These are phyloP conservation scores for Dinochytrium kinnereticum DNA, from an alignment of 371 early-diverging fungal species.

Conservation along the genomic window DNA sequence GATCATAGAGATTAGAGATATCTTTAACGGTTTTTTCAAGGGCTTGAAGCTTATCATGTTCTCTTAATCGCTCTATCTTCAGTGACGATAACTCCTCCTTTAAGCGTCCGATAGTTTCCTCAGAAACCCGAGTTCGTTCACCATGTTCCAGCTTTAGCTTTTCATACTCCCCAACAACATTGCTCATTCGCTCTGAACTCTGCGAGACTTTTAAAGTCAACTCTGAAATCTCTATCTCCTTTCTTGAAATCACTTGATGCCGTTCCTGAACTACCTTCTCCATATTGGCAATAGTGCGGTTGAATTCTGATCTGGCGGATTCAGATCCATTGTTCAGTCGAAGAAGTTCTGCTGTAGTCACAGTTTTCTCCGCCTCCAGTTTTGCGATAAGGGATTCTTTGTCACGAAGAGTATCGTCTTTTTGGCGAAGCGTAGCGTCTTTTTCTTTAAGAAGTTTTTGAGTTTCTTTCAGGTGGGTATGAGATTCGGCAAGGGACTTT, in stretches of 20 bases:
- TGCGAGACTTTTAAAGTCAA: slow-evolving; percentile 36
- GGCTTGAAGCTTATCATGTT: slow-evolving; percentile 25
- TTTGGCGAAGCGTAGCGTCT: slow-evolving; percentile 14
- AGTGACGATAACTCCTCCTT: slow-evolving; percentile 34
- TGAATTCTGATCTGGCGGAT: slow-evolving; percentile 28
- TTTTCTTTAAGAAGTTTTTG: slow-evolving; percentile 15
- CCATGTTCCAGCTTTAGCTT: neutral
- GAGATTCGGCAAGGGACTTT: slow-evolving; percentile 27
- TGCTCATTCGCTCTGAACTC: slow-evolving; percentile 21
- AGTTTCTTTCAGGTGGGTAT: slow-evolving; percentile 24
- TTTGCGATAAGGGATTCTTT: slow-evolving; percentile 21
- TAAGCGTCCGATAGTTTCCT: slow-evolving; percentile 21
- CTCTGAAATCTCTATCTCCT: slow-evolving; percentile 41
- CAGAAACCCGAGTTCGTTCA: slow-evolving; percentile 20
- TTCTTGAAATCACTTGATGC: slow-evolving; percentile 34
- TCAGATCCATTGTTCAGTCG: slow-evolving; percentile 25
- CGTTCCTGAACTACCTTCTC: slow-evolving; percentile 43
- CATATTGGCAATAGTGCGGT: slow-evolving; percentile 29
- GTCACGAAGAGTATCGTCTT: slow-evolving; percentile 28
- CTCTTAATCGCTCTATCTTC: slow-evolving; percentile 31
- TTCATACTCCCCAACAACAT: slow-evolving; percentile 25
- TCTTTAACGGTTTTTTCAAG: slow-evolving; percentile 30
- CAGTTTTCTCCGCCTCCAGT: slow-evolving; percentile 34
- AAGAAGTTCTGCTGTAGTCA: slow-evolving; percentile 28
- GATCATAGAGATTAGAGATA: slow-evolving; percentile 27